Base-by-base conservation (phyloP, 139 green algal genomes). In the Micromonas pusilla region DNA sequence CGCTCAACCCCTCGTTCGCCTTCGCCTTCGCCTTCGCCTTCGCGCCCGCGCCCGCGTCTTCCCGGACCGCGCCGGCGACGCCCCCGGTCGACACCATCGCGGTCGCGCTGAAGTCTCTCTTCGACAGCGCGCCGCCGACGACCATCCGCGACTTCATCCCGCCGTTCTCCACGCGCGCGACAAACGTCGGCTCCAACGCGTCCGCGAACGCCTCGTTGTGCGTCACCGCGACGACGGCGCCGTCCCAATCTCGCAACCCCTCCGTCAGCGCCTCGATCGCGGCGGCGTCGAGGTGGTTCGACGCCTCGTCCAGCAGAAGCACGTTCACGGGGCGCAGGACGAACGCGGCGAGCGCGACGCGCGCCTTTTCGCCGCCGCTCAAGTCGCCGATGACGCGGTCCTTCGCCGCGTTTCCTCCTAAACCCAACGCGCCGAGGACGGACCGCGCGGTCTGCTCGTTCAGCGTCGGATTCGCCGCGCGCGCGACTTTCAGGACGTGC, bases 301-400 rank as follows among this genome's bases (percentile, higher is more conserved):
- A 83, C 2, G 88, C 82, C 87, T 94, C 88, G 79, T 94, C 90
- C 60, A 94, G 79, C 45, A 92, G 83, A 72, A 93, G 77, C 52
- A 90, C 75, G 70, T 93, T 92, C 81, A 82, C 82, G 28, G 88
- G 87, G 54, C 87, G 78, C 66, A 93, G 80, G 2, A 88, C 84
- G 64, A 92, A 91, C 5, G 78, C 81, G 0, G 88, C 88, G 45
- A 93, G 82, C 2, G 87, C 90, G 65, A 91, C 86, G 33, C 90
- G 81, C 52, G 88, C 88, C 83, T 90, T 90, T 80, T 90, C 86
- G 1, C 88, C 86, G 6, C 65, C 77, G 0, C 37, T 70, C 34
- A 78, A 30, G 31, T 31, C 80, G 1, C 85, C 83, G 23, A 93
- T 90, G 33, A 75, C 52, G 78, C 70, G 84, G 81, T 75, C 68